These are phyloP conservation scores for Oxytropis ochrocephala DNA, from an alignment of 306 rosid genomes.

Conservation along the genomic window DNA sequence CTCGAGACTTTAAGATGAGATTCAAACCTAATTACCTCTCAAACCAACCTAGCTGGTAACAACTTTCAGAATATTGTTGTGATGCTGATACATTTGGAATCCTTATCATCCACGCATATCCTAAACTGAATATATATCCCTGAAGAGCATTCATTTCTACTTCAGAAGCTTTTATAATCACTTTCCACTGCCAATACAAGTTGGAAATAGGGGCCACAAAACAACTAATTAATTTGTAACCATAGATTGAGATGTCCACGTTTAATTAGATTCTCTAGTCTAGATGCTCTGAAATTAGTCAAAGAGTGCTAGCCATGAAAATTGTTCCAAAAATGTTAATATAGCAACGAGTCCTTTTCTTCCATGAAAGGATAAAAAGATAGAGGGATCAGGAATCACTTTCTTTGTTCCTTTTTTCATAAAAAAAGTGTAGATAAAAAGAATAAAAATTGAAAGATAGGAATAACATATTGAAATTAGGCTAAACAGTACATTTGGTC, in stretches of 20 bases:
- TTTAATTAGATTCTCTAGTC: not conserved
- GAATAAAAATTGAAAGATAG: not conserved
- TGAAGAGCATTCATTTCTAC: no score
- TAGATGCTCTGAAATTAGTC: no score
- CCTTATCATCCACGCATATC: slow-evolving; percentile 56
- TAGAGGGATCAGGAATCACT: not conserved
- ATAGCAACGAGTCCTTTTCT: not conserved
- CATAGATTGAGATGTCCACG: slow-evolving; percentile 18
- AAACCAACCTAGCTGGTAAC: no score
- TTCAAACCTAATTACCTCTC: no score
- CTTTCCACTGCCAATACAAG: slow-evolving; percentile 11
- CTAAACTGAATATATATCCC: not conserved
- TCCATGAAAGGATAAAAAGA: not conserved
- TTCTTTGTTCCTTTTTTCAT: not conserved
- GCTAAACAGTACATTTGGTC: no score
- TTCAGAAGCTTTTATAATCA: slow-evolving; percentile 5
- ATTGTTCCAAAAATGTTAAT: not conserved
- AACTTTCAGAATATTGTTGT: no score
- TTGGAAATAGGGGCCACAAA: slow-evolving; percentile 29
- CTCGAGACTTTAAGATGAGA: no score
- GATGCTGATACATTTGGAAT: slow-evolving; percentile 34
- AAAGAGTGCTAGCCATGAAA: not conserved
- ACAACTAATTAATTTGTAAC: not conserved
- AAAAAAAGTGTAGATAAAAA: not conserved
- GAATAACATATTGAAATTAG: not conserved